Evolutionary conservation across 2,329 filamentous ascomycete species (phyloP).

Genomic region (Chalaropsis thielavioides): DNA sequence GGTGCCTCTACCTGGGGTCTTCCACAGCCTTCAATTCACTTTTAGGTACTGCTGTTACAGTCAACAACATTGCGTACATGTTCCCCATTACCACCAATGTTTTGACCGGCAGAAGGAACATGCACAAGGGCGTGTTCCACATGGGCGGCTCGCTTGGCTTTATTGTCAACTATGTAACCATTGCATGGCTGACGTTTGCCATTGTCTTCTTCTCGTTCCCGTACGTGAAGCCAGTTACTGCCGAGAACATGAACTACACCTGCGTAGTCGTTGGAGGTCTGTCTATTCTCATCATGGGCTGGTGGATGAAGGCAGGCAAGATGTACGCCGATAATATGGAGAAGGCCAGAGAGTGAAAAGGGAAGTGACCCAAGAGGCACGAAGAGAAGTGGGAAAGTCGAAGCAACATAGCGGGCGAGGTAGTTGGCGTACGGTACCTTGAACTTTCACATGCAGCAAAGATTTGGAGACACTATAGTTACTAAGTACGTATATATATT

Average conservation of each 20-base stretch:
- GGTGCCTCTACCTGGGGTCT: conserved; percentile 31
- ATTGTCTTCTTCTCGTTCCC: conserved; percentile 34
- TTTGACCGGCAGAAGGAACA: conserved; percentile 27
- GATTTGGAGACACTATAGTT: not conserved
- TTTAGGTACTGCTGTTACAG: conserved; percentile 27
- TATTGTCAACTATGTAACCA: conserved; percentile 26
- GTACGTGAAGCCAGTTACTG: conserved; percentile 27
- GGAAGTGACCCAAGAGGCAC: not conserved
- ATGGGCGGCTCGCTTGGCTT: conserved; percentile 25
- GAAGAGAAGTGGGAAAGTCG: not conserved
- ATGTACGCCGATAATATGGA: conserved; percentile 28
- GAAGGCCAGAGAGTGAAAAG: conserved; percentile 24
- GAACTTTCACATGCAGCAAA: not conserved
- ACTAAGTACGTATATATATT: no score
- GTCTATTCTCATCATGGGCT: conserved; percentile 26
- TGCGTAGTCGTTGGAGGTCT: conserved; percentile 32
- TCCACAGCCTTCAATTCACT: conserved; percentile 33
- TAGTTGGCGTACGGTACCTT: not conserved
- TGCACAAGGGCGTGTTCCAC: conserved; percentile 29
- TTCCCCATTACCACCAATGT: conserved; percentile 33
- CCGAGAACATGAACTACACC: conserved; percentile 31
- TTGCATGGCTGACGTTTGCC: conserved; percentile 28
- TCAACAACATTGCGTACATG: conserved; percentile 33
- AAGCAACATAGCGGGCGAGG: not conserved
- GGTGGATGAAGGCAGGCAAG: conserved; percentile 31